Evolutionary conservation across 768 basidiomycete genomes (phyloP).

Genomic region (Tulasnella sp.): DNA sequence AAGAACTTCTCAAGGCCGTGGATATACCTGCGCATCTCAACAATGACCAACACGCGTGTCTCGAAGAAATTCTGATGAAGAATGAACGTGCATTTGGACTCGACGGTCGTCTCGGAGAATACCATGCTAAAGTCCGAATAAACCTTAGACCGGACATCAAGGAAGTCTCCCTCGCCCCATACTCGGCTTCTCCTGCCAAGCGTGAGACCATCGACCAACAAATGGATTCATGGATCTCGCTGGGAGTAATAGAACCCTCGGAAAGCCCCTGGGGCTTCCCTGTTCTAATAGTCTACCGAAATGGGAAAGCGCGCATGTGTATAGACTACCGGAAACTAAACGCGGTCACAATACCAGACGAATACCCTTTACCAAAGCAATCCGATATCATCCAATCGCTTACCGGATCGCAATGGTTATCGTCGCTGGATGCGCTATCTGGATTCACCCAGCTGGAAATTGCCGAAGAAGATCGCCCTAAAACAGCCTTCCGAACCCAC

Average conservation of each 20-base stretch:
- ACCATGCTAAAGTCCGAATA: constrained; percentile 35
- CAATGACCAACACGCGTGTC: neutral
- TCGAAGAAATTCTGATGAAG: constrained; percentile 32
- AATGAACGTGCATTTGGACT: constrained; percentile 38
- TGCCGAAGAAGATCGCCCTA: constrained; percentile 36
- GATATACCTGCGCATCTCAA: constrained; percentile 34
- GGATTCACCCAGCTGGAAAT: constrained; percentile 46
- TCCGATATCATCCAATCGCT: too few species aligned
- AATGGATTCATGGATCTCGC: constrained; percentile 39
- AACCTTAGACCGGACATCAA: constrained; percentile 34
- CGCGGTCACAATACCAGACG: too few species aligned
- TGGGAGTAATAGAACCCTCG: constrained; percentile 44
- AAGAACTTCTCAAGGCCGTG: constrained; percentile 28
- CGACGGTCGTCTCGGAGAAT: constrained; percentile 39
- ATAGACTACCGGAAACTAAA: constrained; percentile 28
- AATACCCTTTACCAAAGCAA: too few species aligned
- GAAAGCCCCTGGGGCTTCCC: constrained; percentile 43
- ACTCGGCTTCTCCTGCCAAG: constrained; percentile 34
- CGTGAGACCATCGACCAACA: constrained; percentile 37
- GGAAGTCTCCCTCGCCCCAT: constrained; percentile 35
- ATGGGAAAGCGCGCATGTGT: constrained; percentile 41
- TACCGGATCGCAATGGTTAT: neutral
- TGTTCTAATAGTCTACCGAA: constrained; percentile 40
- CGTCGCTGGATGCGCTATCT: constrained; percentile 41
- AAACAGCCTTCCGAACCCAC: constrained; percentile 44